Evolutionary conservation across 768 basidiomycete species (phyloP).

Genomic region (Macrolepiota fuliginosa): DNA sequence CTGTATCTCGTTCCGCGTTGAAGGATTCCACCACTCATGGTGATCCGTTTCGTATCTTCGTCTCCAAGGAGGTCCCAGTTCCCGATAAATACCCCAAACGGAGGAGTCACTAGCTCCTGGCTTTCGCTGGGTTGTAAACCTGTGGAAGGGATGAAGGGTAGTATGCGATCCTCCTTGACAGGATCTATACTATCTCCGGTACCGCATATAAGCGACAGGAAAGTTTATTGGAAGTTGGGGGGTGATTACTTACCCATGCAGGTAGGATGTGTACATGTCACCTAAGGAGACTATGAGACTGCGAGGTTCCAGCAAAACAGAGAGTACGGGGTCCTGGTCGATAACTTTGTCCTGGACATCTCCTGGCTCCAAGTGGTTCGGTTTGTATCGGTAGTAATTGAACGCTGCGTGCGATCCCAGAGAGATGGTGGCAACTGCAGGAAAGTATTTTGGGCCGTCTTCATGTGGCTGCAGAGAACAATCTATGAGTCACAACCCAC

Average conservation of each 20-base stretch:
- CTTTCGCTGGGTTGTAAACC: conserved; percentile 20
- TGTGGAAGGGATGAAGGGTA: conserved; percentile 19
- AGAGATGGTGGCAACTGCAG: conserved; percentile 89
- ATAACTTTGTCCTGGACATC: conserved; percentile 49
- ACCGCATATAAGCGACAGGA: conserved; percentile 4
- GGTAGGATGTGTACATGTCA: conserved; percentile 63
- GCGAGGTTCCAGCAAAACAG: conserved; percentile 80
- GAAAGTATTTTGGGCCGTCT: conserved; percentile 87
- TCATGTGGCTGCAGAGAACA: conserved; percentile 70
- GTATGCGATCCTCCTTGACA: conserved; percentile 46
- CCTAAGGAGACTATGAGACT: conserved; percentile 78
- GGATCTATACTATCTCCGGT: conserved; percentile 52
- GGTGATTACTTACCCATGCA: conserved; percentile 63
- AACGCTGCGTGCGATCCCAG: conserved; percentile 82
- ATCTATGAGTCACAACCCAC: conserved; percentile 13
- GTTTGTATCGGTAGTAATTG: conserved; percentile 72
- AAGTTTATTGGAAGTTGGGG: not conserved
- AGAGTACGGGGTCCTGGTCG: conserved; percentile 61
- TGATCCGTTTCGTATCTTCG: conserved; percentile 31
- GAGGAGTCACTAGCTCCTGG: not conserved
- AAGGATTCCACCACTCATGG: conserved; percentile 51
- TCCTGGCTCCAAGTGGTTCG: conserved; percentile 17
- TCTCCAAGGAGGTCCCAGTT: conserved; percentile 57
- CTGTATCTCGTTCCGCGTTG: conserved; percentile 67
- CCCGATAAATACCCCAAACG: conserved; percentile 33